Evolutionary conservation across 2,329 filamentous ascomycete species (phyloP).

Genomic region (Aspergillus bombycis): DNA sequence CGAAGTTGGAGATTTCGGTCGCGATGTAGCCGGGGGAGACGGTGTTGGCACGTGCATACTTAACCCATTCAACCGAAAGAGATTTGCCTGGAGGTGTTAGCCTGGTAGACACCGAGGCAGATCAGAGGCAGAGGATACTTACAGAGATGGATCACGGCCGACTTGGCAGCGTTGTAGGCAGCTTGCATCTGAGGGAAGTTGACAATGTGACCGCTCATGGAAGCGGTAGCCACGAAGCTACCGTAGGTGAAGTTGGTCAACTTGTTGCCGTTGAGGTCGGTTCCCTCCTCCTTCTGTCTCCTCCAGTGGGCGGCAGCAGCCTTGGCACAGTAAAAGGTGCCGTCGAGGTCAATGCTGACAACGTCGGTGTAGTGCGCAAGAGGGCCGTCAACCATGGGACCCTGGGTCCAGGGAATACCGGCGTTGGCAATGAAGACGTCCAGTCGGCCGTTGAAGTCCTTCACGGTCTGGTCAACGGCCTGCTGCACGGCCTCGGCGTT

Average conservation of each 20-base stretch:
- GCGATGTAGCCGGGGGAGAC: conserved; percentile 76
- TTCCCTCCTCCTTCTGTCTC: conserved; percentile 69
- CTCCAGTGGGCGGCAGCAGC: conserved; percentile 71
- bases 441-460: conserved; percentile 73
- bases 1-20: conserved; percentile 71
- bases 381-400: conserved; percentile 67
- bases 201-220: conserved; percentile 76
- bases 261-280: conserved; percentile 63
- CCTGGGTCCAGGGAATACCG: conserved; percentile 73
- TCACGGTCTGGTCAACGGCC: conserved; percentile 46
- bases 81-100: conserved; percentile 58
- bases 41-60: conserved; percentile 72
- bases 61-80: conserved; percentile 75
- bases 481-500: conserved; percentile 46
- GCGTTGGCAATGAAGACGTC: conserved; percentile 81
- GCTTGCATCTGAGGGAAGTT: conserved; percentile 77
- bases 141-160: conserved; percentile 58
- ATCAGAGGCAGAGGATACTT: conserved; percentile 21
- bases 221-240: conserved; percentile 77
- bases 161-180: conserved; percentile 74
- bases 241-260: conserved; percentile 65
- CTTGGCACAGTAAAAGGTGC: conserved; percentile 76
- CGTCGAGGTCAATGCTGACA: conserved; percentile 72
- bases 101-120: conserved; percentile 42
- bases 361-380: conserved; percentile 69